Conservation (phyloP, 805 yeast genomes). For the Ogataea saltuana region DNA sequence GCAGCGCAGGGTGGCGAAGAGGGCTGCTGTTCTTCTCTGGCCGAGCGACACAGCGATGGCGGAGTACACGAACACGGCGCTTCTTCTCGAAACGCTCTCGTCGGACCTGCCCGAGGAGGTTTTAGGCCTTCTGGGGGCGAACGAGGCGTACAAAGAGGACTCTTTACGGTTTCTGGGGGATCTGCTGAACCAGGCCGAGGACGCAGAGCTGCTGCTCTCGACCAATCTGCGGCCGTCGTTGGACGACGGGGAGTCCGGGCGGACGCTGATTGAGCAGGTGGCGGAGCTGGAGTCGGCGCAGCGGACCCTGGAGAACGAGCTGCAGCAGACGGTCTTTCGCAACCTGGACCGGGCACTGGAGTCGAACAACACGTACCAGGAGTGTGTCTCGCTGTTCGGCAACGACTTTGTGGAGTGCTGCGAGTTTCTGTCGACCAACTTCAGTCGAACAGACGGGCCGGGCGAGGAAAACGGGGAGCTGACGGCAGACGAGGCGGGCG, state of each 20-base stretch:
- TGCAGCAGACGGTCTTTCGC: conserved; percentile 42
- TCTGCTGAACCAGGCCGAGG: conserved; percentile 44
- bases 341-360: conserved; percentile 49
- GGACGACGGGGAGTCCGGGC: conserved; percentile 20
- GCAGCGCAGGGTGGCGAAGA: neutral
- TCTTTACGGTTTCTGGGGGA: conserved; percentile 38
- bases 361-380: conserved; percentile 35
- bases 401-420: conserved; percentile 34
- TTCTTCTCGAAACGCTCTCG: conserved; percentile 40
- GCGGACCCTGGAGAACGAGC: conserved; percentile 45
- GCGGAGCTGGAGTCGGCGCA: conserved; percentile 69
- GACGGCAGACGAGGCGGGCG: conserved; percentile 5
- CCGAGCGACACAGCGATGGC: conserved; percentile 11
- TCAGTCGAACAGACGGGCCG: conserved; percentile 29
- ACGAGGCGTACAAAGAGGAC: conserved; percentile 37
- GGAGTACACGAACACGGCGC: conserved; percentile 22
- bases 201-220: conserved; percentile 37
- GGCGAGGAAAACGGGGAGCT: conserved; percentile 4
- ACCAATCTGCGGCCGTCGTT: conserved; percentile 29
- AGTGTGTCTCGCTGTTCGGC: conserved; percentile 37
- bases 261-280: conserved; percentile 62
- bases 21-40: conserved; percentile 9
- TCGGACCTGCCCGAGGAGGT: conserved; percentile 31
- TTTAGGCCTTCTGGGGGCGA: conserved; percentile 25
- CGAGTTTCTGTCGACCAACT: conserved; percentile 33